These are phyloP conservation scores for Russula dissimulans DNA, from an alignment of 768 basidiomycete genomes.

Conservation along the genomic window DNA sequence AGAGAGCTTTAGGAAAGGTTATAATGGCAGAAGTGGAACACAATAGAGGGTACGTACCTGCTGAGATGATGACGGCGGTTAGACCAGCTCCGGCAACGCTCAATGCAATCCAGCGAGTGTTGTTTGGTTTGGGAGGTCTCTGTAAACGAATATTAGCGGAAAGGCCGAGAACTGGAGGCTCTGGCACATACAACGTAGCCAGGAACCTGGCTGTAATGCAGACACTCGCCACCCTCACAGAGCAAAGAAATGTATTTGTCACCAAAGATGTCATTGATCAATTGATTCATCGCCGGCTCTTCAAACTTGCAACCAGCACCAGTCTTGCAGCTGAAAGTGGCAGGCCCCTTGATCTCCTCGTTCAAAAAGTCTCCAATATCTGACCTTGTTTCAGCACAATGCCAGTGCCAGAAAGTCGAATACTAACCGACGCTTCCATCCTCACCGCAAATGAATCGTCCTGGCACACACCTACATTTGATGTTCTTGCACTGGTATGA, in stretches of 20 bases:
- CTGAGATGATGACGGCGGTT: conserved; percentile 60
- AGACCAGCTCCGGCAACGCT: conserved; percentile 73
- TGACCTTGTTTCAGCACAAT: conserved; percentile 24
- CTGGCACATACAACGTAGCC: conserved; percentile 61
- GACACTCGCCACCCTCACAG: conserved; percentile 86
- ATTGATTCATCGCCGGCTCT: conserved; percentile 92
- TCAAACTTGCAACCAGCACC: conserved; percentile 80
- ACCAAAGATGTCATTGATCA: conserved; percentile 91
- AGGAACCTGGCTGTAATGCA: conserved; percentile 90
- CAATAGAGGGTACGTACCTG: conserved; percentile 33
- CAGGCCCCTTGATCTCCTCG: conserved; percentile 88
- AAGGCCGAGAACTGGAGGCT: not conserved
- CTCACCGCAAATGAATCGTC: conserved; percentile 90
- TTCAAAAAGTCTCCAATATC: conserved; percentile 91
- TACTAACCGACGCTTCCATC: conserved; percentile 81
- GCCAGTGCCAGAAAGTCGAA: not conserved
- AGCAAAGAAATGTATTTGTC: conserved; percentile 81
- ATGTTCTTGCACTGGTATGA: conserved; percentile 76
- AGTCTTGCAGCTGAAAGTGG: conserved; percentile 66
- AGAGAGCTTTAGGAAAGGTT: conserved; percentile 46
- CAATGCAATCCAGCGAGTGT: conserved; percentile 71
- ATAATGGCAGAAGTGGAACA: not conserved
- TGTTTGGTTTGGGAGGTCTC: conserved; percentile 77
- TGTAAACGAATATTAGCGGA: conserved; percentile 23
- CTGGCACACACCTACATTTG: conserved; percentile 88